These are phyloP conservation scores for Entelexis sorbosivorans DNA, from an alignment of 1,139 yeast genomes.

Conservation along the genomic window DNA sequence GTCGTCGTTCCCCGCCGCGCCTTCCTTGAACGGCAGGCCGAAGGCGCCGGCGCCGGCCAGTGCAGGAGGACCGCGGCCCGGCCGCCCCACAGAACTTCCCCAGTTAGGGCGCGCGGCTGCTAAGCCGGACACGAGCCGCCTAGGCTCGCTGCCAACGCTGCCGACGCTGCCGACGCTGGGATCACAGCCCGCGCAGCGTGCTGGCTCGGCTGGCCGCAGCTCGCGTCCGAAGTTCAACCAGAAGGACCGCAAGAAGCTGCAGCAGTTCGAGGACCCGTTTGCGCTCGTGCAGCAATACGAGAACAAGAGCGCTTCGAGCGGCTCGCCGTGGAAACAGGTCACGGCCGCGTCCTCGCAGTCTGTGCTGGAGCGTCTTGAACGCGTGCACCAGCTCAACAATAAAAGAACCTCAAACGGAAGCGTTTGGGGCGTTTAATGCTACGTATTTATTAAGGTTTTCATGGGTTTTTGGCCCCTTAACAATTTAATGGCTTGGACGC, in stretches of 20 bases:
- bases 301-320: slow-evolving; percentile 1
- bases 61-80: neutral
- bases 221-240: slow-evolving; percentile 19
- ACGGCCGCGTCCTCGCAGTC: slow-evolving; percentile 14
- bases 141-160: neutral
- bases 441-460: neutral
- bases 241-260: slow-evolving; percentile 15
- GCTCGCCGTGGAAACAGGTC: slow-evolving; percentile 22
- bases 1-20: neutral
- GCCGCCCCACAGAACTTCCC: neutral
- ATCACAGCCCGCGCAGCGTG: slow-evolving; percentile 9
- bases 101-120: neutral
- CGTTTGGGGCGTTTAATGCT: slow-evolving; percentile 12
- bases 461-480: neutral
- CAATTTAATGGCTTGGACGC: too few species aligned
- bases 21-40: neutral
- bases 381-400: slow-evolving; percentile 10
- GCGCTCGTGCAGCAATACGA: slow-evolving; percentile 8
- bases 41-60: neutral
- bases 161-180: slow-evolving; percentile 19
- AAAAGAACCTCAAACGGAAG: slow-evolving; percentile 6
- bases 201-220: slow-evolving; percentile 2
- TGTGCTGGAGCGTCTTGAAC: slow-evolving; percentile 14
- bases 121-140: neutral
- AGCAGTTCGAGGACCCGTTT: slow-evolving; percentile 16